phyloP scores from a whole-genome alignment of 2,329 filamentous ascomycete genomes.

The Calonectria hongkongensis region DNA sequence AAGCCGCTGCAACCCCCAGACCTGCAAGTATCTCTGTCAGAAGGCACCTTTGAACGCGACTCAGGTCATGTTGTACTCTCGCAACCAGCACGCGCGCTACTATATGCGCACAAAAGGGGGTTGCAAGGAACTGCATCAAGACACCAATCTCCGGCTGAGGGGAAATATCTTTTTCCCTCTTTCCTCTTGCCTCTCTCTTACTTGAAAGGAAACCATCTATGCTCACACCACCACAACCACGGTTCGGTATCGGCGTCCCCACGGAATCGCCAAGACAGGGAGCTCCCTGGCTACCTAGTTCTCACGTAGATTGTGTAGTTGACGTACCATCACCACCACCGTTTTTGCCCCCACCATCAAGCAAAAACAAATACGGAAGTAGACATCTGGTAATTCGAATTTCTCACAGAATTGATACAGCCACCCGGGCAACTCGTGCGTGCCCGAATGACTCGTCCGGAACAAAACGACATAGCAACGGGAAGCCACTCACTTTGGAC shows the following conservation, averaged over 20 bases:
- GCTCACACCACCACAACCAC: conserved; percentile 8
- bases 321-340: conserved; percentile 7
- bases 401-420: conserved; percentile 26
- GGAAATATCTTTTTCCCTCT: not conserved
- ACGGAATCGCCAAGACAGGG: conserved; percentile 13
- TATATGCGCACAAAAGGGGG: conserved; percentile 24
- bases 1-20: conserved; percentile 15
- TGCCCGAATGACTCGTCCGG: conserved; percentile 24
- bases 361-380: conserved; percentile 20
- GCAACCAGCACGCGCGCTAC: conserved; percentile 4
- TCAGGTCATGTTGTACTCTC: conserved; percentile 7
- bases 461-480: not conserved
- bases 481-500: not conserved
- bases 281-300: not conserved
- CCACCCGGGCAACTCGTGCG: conserved; percentile 1
- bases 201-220: conserved; percentile 7
- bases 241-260: conserved; percentile 6
- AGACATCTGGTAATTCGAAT: conserved; percentile 21
- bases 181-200: conserved; percentile 3
- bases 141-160: conserved; percentile 14
- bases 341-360: conserved; percentile 15
- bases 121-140: conserved; percentile 21
- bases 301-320: conserved; percentile 14
- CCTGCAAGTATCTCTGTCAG: not conserved
- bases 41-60: not conserved